Conservation (phyloP, 2,329 filamentous ascomycete genomes). For the Aspergillus novofumigatus region DNA sequence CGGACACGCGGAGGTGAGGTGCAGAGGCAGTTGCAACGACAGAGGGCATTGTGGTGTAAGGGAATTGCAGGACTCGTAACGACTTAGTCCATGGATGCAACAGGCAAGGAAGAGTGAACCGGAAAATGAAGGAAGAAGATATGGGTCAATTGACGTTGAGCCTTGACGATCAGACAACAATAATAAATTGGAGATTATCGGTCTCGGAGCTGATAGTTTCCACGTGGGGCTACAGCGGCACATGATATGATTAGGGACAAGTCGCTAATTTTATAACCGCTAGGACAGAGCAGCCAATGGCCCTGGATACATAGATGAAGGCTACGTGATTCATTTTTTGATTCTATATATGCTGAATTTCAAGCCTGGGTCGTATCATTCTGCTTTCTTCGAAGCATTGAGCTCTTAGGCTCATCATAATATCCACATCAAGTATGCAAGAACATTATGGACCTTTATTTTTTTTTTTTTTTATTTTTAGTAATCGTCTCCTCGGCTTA, state of each 20-base stretch:
- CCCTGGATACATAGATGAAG: background rate
- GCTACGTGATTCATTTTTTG: background rate
- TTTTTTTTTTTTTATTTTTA: no score
- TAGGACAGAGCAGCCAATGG: background rate
- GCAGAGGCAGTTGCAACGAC: constrained; percentile 25
- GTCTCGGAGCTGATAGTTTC: constrained; percentile 26
- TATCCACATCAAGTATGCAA: background rate
- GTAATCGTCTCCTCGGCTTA: constrained; percentile 82
- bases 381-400: background rate
- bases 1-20: constrained; percentile 33
- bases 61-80: constrained; percentile 6
- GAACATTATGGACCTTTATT: background rate
- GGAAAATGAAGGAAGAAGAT: background rate
- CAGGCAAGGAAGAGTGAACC: background rate
- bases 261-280: background rate
- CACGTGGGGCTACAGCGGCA: constrained; percentile 35
- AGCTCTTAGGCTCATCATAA: background rate
- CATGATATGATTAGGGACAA: background rate
- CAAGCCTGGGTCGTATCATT: background rate
- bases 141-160: background rate
- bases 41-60: constrained; percentile 23
- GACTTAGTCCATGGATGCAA: constrained; percentile 19
- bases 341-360: background rate
- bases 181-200: constrained; percentile 2
- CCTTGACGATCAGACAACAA: background rate